phyloP scores from a whole-genome alignment of 129 eudicot genomes.

The Artemisia tridentata region DNA sequence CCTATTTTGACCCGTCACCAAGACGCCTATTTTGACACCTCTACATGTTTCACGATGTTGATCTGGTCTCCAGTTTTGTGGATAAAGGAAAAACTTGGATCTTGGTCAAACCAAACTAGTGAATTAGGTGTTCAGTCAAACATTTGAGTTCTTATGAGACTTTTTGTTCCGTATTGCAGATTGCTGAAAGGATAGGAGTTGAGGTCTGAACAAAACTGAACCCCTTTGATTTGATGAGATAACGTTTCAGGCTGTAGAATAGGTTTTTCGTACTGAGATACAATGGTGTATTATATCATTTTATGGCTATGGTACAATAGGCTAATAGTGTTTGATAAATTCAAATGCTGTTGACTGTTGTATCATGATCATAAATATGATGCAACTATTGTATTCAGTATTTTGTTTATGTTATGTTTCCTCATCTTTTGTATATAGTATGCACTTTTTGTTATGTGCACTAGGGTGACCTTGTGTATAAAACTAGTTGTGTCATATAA shows the following conservation, averaged over 20 bases:
- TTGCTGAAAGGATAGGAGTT: constrained; percentile 89
- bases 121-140: background rate
- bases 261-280: constrained; percentile 21
- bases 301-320: constrained; percentile 20
- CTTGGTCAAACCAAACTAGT: background rate
- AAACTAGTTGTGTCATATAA: background rate
- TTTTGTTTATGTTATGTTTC: background rate
- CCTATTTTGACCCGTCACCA: too few species aligned
- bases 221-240: constrained; percentile 20
- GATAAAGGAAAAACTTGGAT: background rate
- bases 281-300: constrained; percentile 19
- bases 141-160: background rate
- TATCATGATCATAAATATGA: constrained; percentile 15
- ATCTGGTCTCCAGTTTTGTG: background rate
- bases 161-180: constrained; percentile 41
- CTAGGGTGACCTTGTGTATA: background rate
- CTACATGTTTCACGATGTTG: background rate
- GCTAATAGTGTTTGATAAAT: background rate
- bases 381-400: constrained; percentile 21
- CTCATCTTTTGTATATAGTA: constrained; percentile 19
- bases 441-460: constrained; percentile 11
- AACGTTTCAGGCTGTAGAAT: constrained; percentile 16
- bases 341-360: background rate
- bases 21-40: too few species aligned
- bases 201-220: constrained; percentile 44